Percentiles rank a stretch among this genome's conserved stretches.
phyloP scores from a whole-genome alignment of 768 basidiomycete genomes.

The Fibroporia radiculosa region DNA sequence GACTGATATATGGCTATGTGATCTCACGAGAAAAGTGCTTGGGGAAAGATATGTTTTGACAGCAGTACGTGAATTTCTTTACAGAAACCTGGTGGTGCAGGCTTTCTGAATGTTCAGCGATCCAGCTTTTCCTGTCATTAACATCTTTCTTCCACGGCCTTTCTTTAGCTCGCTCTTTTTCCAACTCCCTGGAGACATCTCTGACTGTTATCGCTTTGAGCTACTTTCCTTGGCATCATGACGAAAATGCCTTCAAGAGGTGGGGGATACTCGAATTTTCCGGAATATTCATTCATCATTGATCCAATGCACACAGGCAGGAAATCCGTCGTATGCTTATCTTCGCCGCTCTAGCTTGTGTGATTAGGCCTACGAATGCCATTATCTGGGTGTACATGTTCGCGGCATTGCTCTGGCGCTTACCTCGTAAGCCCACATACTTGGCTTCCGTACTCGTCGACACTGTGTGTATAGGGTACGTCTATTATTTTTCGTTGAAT shows the following conservation, averaged over 20 bases:
- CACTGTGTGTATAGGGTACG: slow-evolving; percentile 37
- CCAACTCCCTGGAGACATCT: slow-evolving; percentile 89
- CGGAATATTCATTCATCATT: no score
- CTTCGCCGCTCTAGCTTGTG: slow-evolving; percentile 72
- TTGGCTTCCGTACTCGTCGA: slow-evolving; percentile 31
- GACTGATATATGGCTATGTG: slow-evolving; percentile 70
- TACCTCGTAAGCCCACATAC: slow-evolving; percentile 29
- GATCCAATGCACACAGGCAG: slow-evolving; percentile 22
- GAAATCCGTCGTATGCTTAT: slow-evolving; percentile 30
- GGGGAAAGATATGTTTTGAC: slow-evolving; percentile 50
- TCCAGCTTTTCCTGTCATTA: slow-evolving; percentile 70
- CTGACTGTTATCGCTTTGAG: slow-evolving; percentile 71
- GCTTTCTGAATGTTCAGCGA: neutral
- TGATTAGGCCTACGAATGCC: slow-evolving; percentile 82
- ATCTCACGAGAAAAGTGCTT: slow-evolving; percentile 49
- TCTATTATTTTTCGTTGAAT: neutral
- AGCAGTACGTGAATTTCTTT: slow-evolving; percentile 41
- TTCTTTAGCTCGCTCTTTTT: slow-evolving; percentile 79
- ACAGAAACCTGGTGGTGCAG: neutral
- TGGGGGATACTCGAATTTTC: neutral
- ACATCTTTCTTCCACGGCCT: slow-evolving; percentile 85
- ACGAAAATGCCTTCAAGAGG: slow-evolving; percentile 14
- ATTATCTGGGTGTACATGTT: slow-evolving; percentile 80
- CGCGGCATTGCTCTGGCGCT: slow-evolving; percentile 44
- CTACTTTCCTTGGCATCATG: slow-evolving; percentile 67